Evolutionary conservation across 768 basidiomycete genomes (phyloP).

Genomic region (Pulveroboletus frians): DNA sequence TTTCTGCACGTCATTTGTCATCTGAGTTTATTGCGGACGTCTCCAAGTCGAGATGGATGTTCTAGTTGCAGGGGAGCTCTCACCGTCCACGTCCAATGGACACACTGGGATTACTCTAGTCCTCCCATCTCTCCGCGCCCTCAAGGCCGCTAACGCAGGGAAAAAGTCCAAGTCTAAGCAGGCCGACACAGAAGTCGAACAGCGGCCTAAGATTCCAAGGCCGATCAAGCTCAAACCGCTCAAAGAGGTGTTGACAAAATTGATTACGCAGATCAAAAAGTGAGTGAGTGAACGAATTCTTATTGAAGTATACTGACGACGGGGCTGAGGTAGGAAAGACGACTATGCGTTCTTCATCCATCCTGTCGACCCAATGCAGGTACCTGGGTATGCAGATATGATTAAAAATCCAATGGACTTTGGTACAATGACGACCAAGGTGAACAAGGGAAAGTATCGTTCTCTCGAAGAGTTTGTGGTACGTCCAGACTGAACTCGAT

Average conservation of each 20-base stretch:
- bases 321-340: conserved; percentile 55
- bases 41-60: conserved; percentile 26
- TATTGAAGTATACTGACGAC: conserved; percentile 7
- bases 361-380: conserved; percentile 58
- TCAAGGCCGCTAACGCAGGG: conserved; percentile 52
- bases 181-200: conserved; percentile 23
- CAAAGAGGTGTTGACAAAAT: conserved; percentile 63
- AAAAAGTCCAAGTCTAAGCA: conserved; percentile 51
- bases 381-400: conserved; percentile 59
- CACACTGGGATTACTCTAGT: conserved; percentile 60
- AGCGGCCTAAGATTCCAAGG: conserved; percentile 35
- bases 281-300: conserved; percentile 25
- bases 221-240: conserved; percentile 74
- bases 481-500: conserved; percentile 20
- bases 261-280: conserved; percentile 77
- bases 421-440: conserved; percentile 78
- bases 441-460: conserved; percentile 69
- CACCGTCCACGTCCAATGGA: conserved; percentile 26
- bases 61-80: conserved; percentile 29
- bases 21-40: conserved; percentile 3
- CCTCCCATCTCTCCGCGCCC: conserved; percentile 58
- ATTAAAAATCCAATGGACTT: conserved; percentile 91
- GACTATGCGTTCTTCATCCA: conserved; percentile 79
- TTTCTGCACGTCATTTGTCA: conserved; percentile 1
- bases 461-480: conserved; percentile 78